These are phyloP conservation scores for Penicillium brasilianum DNA, from an alignment of 2,329 filamentous ascomycete species.

Conservation along the genomic window DNA sequence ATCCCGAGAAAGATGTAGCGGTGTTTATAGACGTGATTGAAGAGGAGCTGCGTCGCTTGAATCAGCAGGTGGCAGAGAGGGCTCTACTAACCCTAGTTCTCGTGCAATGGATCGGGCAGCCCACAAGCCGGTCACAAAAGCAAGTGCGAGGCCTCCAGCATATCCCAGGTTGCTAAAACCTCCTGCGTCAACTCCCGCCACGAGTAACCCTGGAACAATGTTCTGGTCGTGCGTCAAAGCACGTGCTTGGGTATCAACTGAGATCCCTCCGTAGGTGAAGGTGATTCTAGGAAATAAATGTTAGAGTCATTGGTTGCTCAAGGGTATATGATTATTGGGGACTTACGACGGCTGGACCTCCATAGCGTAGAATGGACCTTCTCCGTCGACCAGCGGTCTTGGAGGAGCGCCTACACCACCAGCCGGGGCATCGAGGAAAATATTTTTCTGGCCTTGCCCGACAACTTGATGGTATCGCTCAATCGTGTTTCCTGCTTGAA, in stretches of 20 bases:
- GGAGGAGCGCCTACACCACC: slow-evolving; percentile 24
- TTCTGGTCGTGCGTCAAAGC: slow-evolving; percentile 30
- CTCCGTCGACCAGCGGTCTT: slow-evolving; percentile 28
- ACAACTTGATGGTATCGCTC: slow-evolving; percentile 29
- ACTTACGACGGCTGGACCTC: slow-evolving; percentile 38
- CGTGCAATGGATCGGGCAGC: slow-evolving; percentile 26
- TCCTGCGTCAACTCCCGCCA: slow-evolving; percentile 35
- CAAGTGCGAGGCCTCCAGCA: slow-evolving; percentile 35
- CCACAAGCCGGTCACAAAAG: slow-evolving; percentile 37
- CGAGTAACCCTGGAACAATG: slow-evolving; percentile 28
- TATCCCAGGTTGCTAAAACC: slow-evolving; percentile 36
- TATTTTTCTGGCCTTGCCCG: slow-evolving; percentile 12
- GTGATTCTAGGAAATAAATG: slow-evolving; percentile 27
- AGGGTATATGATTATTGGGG: too few relatives aligned
- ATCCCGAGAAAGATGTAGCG: not conserved
- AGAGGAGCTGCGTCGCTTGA: slow-evolving; percentile 16
- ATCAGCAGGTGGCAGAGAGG: slow-evolving; percentile 28
- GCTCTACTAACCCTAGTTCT: slow-evolving; percentile 26
- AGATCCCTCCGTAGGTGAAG: slow-evolving; percentile 36
- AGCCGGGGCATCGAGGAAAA: slow-evolving; percentile 24
- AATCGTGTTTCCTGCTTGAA: slow-evolving; percentile 27
- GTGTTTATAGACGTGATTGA: slow-evolving; percentile 10
- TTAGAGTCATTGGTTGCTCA: not conserved
- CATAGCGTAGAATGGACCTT: slow-evolving; percentile 35
- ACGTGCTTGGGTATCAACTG: slow-evolving; percentile 29